Conservation (phyloP, 176 grass and related monocot species). For the Avena eriantha region DNA sequence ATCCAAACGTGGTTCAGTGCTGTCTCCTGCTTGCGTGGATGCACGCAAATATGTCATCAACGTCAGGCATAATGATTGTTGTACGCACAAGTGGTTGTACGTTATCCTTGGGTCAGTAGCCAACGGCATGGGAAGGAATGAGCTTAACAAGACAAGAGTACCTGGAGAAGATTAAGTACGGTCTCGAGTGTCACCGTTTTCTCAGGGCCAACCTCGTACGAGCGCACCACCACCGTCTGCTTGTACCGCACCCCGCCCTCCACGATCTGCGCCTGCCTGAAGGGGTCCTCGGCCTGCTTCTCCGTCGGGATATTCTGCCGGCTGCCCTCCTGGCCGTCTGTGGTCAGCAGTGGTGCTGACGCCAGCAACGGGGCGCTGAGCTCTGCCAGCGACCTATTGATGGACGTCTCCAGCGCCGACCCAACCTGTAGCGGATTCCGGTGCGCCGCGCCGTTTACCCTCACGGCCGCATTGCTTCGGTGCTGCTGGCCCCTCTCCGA, state of each 20-base stretch:
- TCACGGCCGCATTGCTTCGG: conserved; percentile 14
- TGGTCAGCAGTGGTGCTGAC: not conserved
- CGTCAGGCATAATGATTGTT: not conserved
- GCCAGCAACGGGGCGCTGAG: conserved; percentile 32
- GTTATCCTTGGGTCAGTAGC: too few species aligned
- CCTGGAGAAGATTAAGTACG: conserved; percentile 73
- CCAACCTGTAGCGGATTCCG: conserved; percentile 30
- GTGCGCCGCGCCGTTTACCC: conserved; percentile 54
- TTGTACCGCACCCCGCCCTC: conserved; percentile 66
- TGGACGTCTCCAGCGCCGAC: conserved; percentile 36
- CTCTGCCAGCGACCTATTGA: conserved; percentile 41
- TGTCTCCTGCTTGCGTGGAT: conserved; percentile 45
- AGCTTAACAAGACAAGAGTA: conserved; percentile 4
- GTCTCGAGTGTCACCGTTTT: conserved; percentile 69
- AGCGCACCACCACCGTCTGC: conserved; percentile 70
- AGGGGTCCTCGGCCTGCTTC: conserved; percentile 58
- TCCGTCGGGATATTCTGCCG: conserved; percentile 69
- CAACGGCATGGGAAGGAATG: not conserved
- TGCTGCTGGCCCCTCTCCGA: conserved; percentile 2
- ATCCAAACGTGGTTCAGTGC: conserved; percentile 80
- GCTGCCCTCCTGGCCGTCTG: not conserved
- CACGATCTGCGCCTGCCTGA: conserved; percentile 64
- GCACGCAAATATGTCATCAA: not conserved
- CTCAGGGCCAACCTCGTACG: conserved; percentile 64
- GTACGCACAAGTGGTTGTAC: too few species aligned